phyloP scores from a whole-genome alignment of 1,284 basidiomycete species.

The Limonomyces culmigenus region DNA sequence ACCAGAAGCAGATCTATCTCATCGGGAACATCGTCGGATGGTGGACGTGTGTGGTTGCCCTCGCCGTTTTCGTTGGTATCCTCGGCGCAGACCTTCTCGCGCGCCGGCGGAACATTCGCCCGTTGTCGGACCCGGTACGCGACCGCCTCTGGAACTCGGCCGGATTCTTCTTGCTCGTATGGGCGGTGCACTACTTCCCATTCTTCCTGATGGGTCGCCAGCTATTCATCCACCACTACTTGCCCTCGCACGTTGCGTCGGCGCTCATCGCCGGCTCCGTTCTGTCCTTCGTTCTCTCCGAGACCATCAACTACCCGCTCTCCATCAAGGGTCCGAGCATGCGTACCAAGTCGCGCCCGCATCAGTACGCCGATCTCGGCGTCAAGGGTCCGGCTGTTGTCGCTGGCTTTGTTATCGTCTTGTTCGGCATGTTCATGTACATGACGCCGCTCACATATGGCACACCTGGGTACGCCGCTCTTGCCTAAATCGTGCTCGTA shows the following conservation, averaged over 20 bases:
- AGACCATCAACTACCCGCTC: constrained; percentile 88
- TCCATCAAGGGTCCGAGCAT: constrained; percentile 42
- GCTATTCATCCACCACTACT: constrained; percentile 94
- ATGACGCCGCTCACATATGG: constrained; percentile 85
- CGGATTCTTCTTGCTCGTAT: constrained; percentile 89
- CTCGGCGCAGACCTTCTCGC: constrained; percentile 81
- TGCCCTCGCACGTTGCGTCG: constrained; percentile 87
- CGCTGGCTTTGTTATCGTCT: constrained; percentile 34
- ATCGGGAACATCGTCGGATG: constrained; percentile 90
- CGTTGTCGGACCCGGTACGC: constrained; percentile 81
- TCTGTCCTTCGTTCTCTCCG: constrained; percentile 82
- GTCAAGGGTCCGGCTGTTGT: constrained; percentile 50
- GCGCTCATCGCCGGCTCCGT: constrained; percentile 85
- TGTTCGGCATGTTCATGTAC: constrained; percentile 61
- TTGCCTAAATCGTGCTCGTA: not conserved
- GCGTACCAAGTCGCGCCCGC: constrained; percentile 37
- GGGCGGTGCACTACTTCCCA: constrained; percentile 92
- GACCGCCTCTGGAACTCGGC: constrained; percentile 89
- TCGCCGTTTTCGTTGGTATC: constrained; percentile 83
- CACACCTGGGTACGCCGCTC: constrained; percentile 60
- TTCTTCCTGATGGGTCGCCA: constrained; percentile 98
- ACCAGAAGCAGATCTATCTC: constrained; percentile 88
- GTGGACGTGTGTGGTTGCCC: constrained; percentile 81
- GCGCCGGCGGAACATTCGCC: constrained; percentile 68
- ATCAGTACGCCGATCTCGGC: constrained; percentile 57